Percentiles rank a stretch among this genome's conserved stretches.
Conservation (phyloP, 495 filamentous ascomycete species). For the Aspergillus coremiiformis region DNA sequence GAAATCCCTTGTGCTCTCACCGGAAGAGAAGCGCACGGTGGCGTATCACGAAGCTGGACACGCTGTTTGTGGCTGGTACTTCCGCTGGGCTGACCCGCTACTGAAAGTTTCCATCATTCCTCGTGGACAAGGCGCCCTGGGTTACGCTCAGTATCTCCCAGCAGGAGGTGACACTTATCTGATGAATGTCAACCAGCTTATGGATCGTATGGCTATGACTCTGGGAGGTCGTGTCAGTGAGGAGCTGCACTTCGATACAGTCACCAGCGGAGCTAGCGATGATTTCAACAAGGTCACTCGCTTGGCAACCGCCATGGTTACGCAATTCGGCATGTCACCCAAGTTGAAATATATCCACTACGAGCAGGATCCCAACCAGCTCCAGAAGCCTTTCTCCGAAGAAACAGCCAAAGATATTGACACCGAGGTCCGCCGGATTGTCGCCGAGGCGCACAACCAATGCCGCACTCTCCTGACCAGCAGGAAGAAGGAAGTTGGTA, state of each 20-base stretch:
- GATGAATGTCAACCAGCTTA: conserved; percentile 89
- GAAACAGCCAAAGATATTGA: conserved; percentile 88
- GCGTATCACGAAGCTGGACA: conserved; percentile 98
- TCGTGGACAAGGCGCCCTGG: conserved; percentile 83
- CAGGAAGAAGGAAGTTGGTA: conserved; percentile 79
- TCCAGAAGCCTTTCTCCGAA: conserved; percentile 95
- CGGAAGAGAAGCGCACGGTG: conserved; percentile 88
- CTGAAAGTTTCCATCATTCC: conserved; percentile 99
- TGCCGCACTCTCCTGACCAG: conserved; percentile 74
- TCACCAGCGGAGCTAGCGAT: conserved; percentile 88
- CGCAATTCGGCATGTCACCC: conserved; percentile 93
- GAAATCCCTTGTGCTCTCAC: conserved; percentile 86
- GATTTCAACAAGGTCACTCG: conserved; percentile 98
- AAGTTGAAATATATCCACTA: conserved; percentile 89
- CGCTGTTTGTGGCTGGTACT: conserved; percentile 97
- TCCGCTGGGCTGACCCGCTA: conserved; percentile 90
- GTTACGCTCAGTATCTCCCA: conserved; percentile 96
- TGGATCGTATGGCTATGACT: conserved; percentile 99
- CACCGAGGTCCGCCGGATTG: conserved; percentile 77
- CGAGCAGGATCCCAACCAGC: conserved; percentile 68
- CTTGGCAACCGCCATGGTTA: conserved; percentile 95
- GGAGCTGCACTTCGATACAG: conserved; percentile 91
- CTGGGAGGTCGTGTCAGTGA: conserved; percentile 90
- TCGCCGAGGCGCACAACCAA: conserved; percentile 84
- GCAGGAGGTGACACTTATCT: conserved; percentile 76